Evolutionary conservation across 2,329 filamentous ascomycete species (phyloP).

Genomic region (Phoma sp.): DNA sequence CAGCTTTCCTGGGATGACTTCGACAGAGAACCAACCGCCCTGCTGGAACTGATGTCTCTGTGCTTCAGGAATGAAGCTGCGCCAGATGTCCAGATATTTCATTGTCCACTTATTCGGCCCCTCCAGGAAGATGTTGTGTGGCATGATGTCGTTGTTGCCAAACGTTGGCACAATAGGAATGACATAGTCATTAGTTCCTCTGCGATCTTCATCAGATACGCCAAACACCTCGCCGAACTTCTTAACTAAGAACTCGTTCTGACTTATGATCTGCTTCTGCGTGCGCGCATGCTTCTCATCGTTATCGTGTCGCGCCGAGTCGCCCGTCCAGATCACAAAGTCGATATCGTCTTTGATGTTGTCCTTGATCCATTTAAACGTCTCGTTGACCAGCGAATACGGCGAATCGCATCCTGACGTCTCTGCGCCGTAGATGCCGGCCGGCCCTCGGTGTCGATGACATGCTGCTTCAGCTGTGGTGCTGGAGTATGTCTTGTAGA

Average conservation of each 20-base stretch:
- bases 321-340: conserved; percentile 92
- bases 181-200: conserved; percentile 62
- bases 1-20: conserved; percentile 85
- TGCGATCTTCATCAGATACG: conserved; percentile 52
- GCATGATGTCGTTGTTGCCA: conserved; percentile 97
- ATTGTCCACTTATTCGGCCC: conserved; percentile 90
- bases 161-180: conserved; percentile 89
- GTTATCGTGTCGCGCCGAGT: conserved; percentile 88
- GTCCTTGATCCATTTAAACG: conserved; percentile 84
- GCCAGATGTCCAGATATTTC: conserved; percentile 80
- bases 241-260: conserved; percentile 77
- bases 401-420: conserved; percentile 90
- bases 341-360: conserved; percentile 82
- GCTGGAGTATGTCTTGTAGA: conserved; percentile 81
- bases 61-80: conserved; percentile 85
- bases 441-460: conserved; percentile 77
- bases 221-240: conserved; percentile 80
- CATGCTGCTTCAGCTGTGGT: conserved; percentile 74
- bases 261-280: conserved; percentile 74
- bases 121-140: conserved; percentile 88
- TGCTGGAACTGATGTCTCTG: conserved; percentile 90
- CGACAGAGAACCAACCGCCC: conserved; percentile 93
- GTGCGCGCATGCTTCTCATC: conserved; percentile 82
- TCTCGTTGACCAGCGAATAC: conserved; percentile 80
- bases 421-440: conserved; percentile 84